These are phyloP conservation scores for Aaosphaeria pasadenensis DNA, from an alignment of 2,329 filamentous ascomycete genomes.

Conservation along the genomic window DNA sequence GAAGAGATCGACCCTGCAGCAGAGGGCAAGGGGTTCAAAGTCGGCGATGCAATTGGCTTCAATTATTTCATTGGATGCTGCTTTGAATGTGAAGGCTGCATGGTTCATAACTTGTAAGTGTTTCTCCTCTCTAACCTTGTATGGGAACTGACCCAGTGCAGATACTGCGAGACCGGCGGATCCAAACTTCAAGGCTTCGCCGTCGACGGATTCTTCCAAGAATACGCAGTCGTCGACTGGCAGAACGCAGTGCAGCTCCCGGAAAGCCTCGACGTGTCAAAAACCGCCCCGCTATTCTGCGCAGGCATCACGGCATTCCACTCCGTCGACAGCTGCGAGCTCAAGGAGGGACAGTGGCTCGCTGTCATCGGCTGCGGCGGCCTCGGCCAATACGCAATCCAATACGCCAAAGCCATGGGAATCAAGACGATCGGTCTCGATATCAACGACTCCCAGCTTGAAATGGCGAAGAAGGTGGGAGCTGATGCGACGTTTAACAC, in stretches of 20 bases:
- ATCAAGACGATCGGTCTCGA: constrained; percentile 45
- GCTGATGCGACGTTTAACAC: constrained; percentile 46
- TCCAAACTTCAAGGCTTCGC: constrained; percentile 44
- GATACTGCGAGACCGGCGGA: constrained; percentile 36
- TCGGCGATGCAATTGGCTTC: constrained; percentile 47
- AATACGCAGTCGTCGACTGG: constrained; percentile 48
- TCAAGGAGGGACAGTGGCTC: constrained; percentile 36
- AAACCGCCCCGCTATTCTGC: constrained; percentile 47
- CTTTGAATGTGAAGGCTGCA: constrained; percentile 48
- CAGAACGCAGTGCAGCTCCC: constrained; percentile 45
- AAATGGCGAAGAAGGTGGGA: constrained; percentile 38
- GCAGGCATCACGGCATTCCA: constrained; percentile 47
- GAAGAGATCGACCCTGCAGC: constrained; percentile 34
- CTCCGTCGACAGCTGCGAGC: constrained; percentile 29
- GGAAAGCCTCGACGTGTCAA: constrained; percentile 31
- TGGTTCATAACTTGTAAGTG: constrained; percentile 40
- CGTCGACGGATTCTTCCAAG: constrained; percentile 46
- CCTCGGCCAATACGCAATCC: constrained; percentile 46
- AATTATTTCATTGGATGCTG: constrained; percentile 47
- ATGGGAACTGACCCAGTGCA: neutral
- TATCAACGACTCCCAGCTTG: constrained; percentile 43
- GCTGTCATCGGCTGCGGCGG: constrained; percentile 47
- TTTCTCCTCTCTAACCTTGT: neutral
- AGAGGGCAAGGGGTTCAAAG: constrained; percentile 38
- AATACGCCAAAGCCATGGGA: constrained; percentile 49